Evolutionary conservation across 148 eudicot species (phyloP).

Genomic region (Rhododendron griersonianum): DNA sequence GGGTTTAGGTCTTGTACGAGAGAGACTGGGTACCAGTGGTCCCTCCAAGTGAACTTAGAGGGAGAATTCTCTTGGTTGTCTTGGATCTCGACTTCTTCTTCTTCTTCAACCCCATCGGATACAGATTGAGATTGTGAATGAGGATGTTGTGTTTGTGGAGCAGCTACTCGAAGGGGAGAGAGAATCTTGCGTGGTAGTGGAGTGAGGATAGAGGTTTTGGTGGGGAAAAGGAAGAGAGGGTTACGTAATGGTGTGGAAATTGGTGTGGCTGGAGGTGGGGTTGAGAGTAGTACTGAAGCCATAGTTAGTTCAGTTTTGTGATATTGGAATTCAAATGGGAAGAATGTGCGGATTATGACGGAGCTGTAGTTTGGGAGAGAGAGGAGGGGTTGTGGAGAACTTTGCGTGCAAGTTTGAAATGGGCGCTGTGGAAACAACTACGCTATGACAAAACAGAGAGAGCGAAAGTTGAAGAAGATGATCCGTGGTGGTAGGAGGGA

Average conservation of each 20-base stretch:
- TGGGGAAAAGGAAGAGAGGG: conserved; percentile 4
- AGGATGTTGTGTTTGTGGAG: conserved; percentile 35
- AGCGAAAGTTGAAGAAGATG: too few relatives aligned
- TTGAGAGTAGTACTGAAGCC: conserved; percentile 13
- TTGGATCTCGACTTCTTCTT: conserved; percentile 1
- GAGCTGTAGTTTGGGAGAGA: neutral
- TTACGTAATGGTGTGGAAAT: neutral
- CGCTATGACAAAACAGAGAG: too few relatives aligned
- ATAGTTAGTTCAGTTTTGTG: neutral
- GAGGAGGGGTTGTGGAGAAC: neutral
- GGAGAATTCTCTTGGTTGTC: conserved; percentile 26
- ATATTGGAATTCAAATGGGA: neutral
- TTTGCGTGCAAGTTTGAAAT: too few relatives aligned
- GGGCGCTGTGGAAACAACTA: too few relatives aligned
- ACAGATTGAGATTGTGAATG: neutral
- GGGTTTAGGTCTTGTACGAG: conserved; percentile 77
- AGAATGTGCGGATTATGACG: neutral
- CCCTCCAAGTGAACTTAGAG: conserved; percentile 78
- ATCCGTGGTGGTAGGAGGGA: too few relatives aligned
- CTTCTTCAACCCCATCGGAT: conserved; percentile 7
- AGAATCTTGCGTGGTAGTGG: neutral
- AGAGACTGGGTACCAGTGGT: conserved; percentile 96
- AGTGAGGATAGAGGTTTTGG: neutral
- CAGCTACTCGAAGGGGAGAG: conserved; percentile 36
- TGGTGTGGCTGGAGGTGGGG: neutral